These are phyloP conservation scores for Cordyceps fumosorosea DNA, from an alignment of 2,329 filamentous ascomycete genomes.

Conservation along the genomic window DNA sequence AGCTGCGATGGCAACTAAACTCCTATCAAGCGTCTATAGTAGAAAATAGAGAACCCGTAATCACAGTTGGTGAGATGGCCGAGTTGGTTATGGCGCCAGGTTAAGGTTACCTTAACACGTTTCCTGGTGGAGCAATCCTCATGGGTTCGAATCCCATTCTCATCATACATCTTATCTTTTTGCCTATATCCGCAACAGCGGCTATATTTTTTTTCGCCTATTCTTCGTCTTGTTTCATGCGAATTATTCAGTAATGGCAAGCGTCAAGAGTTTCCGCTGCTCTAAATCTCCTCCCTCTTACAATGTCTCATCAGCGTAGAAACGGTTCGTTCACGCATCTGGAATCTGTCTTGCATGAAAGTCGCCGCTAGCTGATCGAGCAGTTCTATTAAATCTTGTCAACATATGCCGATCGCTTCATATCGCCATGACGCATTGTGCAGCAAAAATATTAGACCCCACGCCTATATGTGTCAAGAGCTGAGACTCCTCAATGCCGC, in stretches of 20 bases:
- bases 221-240: not conserved
- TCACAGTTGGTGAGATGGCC: slow-evolving; percentile 10
- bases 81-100: slow-evolving; percentile 13
- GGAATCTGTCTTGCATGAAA: too few relatives aligned
- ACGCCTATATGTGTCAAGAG: not conserved
- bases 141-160: slow-evolving; percentile 13
- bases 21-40: not conserved
- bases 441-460: not conserved
- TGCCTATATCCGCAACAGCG: not conserved
- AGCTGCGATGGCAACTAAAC: too few relatives aligned
- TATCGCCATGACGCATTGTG: too few relatives aligned
- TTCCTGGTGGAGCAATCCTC: slow-evolving; percentile 14
- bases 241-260: not conserved
- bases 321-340: too few relatives aligned
- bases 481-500: slow-evolving; percentile 5
- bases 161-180: slow-evolving; percentile 2
- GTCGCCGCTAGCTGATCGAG: too few relatives aligned
- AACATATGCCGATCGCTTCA: too few relatives aligned
- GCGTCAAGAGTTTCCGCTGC: too few relatives aligned
- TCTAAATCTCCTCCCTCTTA: too few relatives aligned
- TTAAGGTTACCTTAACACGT: slow-evolving; percentile 11
- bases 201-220: not conserved
- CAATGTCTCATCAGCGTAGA: too few relatives aligned
- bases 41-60: accelerated
- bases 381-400: too few relatives aligned